These are phyloP conservation scores for Combretum micranthum DNA, from an alignment of 345 rosid genomes.

Conservation along the genomic window DNA sequence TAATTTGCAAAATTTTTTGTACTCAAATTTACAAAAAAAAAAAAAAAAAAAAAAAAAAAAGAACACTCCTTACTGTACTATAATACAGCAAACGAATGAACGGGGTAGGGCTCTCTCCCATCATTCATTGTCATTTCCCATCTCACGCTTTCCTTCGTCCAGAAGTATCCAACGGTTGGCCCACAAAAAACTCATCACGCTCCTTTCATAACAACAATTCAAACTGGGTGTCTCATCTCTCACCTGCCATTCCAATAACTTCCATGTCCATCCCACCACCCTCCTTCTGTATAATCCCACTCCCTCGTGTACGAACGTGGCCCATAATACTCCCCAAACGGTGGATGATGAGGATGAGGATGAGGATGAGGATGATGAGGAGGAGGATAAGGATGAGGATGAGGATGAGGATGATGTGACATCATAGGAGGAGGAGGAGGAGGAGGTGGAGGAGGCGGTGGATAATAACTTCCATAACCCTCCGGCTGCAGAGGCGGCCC, in stretches of 20 bases:
- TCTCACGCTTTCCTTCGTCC: too few species aligned
- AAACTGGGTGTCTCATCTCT: constrained; percentile 7
- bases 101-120: too few species aligned
- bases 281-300: constrained; percentile 4
- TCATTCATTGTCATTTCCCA: too few species aligned
- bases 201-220: constrained; percentile 2
- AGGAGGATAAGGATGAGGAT: not conserved
- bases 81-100: too few species aligned
- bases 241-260: constrained; percentile 29
- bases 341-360: constrained; percentile 5
- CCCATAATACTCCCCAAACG: constrained; percentile 5
- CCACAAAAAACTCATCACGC: too few species aligned
- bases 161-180: too few species aligned
- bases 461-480: constrained; percentile 9
- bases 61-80: too few species aligned
- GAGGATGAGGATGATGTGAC: constrained; percentile 5
- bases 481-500: constrained; percentile 8
- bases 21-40: too few species aligned
- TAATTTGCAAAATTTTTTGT: too few species aligned
- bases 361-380: constrained; percentile 5
- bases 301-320: constrained; percentile 8
- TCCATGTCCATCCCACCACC: constrained; percentile 3
- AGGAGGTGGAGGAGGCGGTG: not conserved
- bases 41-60: too few species aligned
- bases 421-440: constrained; percentile 8